A percentile compares a stretch with the other conserved stretches of the same genome.
phyloP scores from a whole-genome alignment of 495 filamentous ascomycete genomes.

The Chaetomidium leptoderma region DNA sequence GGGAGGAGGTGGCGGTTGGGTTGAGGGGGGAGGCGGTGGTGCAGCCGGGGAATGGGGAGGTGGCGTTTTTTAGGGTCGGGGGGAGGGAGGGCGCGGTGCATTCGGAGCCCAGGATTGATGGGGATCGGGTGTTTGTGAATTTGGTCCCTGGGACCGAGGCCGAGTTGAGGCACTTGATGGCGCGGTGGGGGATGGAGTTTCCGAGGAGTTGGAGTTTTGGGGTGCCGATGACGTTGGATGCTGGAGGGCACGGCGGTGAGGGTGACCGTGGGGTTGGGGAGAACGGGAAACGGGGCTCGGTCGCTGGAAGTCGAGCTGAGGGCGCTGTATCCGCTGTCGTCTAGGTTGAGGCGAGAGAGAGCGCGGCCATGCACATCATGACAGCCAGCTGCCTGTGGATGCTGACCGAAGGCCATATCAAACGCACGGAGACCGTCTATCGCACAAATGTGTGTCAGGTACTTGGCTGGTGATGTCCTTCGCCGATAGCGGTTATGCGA shows the following conservation, averaged over 20 bases:
- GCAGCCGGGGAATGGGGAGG: constrained; percentile 30
- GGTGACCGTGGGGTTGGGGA: too few species aligned
- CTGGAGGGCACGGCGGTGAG: not conserved
- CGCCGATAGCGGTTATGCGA: too few species aligned
- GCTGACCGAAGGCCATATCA: too few species aligned
- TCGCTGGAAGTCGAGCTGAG: too few species aligned
- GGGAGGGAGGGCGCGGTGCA: constrained; percentile 32
- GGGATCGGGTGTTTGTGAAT: constrained; percentile 35
- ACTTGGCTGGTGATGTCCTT: too few species aligned
- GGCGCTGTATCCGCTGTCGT: too few species aligned
- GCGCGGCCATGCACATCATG: too few species aligned
- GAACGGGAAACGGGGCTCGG: too few species aligned
- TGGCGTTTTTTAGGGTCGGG: constrained; percentile 33
- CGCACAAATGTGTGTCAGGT: too few species aligned
- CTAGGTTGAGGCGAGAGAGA: too few species aligned
- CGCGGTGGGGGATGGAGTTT: constrained; percentile 35
- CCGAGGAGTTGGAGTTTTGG: constrained; percentile 24
- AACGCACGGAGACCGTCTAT: too few species aligned
- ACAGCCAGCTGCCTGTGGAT: too few species aligned
- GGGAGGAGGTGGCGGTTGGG: constrained; percentile 19
- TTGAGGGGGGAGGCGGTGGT: constrained; percentile 27
- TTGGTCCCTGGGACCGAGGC: constrained; percentile 31
- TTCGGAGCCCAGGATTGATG: constrained; percentile 31
- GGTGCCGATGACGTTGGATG: constrained; percentile 7
- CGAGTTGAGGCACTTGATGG: constrained; percentile 25